Conservation (phyloP, 805 yeast species). For the Dipodascopsis tothii region DNA sequence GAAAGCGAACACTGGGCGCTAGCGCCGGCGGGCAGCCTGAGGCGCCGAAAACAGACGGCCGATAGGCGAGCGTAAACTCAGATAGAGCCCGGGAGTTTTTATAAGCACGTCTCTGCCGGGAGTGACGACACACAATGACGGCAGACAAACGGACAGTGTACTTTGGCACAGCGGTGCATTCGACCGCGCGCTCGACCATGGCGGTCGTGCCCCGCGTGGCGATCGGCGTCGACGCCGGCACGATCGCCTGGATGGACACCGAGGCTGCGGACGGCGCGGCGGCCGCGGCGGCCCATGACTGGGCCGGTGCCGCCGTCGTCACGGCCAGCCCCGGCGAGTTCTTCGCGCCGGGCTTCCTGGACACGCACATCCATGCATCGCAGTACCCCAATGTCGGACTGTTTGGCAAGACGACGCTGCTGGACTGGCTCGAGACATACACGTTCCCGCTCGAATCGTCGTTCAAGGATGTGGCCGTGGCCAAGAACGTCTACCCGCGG, state of each 20-base stretch:
- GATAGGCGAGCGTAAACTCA: too few species aligned
- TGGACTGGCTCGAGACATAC: slow-evolving; percentile 82
- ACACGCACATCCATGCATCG: slow-evolving; percentile 79
- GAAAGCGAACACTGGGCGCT: too few species aligned
- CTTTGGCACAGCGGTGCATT: slow-evolving; percentile 63
- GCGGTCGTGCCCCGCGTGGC: slow-evolving; percentile 51
- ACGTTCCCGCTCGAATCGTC: slow-evolving; percentile 85
- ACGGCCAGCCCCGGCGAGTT: slow-evolving; percentile 33
- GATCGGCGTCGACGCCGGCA: slow-evolving; percentile 60
- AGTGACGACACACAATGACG: too few species aligned
- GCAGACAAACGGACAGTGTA: slow-evolving; percentile 6
- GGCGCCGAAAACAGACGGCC: too few species aligned
- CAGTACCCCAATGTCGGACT: slow-evolving; percentile 78
- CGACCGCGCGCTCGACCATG: slow-evolving; percentile 52
- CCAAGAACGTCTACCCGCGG: slow-evolving; percentile 54
- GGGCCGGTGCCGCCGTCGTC: slow-evolving; percentile 13
- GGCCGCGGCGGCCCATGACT: slow-evolving; percentile 26
- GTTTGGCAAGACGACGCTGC: slow-evolving; percentile 72
- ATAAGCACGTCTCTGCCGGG: too few species aligned
- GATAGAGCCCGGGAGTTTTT: too few species aligned
- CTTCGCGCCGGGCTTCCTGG: slow-evolving; percentile 75
- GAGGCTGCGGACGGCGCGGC: slow-evolving; percentile 25
- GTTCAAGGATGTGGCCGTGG: slow-evolving; percentile 47
- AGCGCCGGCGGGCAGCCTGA: too few species aligned
- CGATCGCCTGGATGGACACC: slow-evolving; percentile 38